Conservation (phyloP, 2,329 filamentous ascomycete species). For the Orbilia javanica region DNA sequence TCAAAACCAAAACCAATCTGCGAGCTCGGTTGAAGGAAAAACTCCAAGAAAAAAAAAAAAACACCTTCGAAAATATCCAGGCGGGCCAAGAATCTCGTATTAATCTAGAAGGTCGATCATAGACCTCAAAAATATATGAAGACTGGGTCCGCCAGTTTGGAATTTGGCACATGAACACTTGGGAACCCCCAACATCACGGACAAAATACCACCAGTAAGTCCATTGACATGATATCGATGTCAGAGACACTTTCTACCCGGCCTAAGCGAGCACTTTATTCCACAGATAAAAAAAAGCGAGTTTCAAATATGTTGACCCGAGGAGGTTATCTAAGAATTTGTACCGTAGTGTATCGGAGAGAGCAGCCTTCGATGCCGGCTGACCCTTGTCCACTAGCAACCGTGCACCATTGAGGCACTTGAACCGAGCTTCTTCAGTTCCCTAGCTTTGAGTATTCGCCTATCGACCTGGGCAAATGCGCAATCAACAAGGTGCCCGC, state of each 20-base stretch:
- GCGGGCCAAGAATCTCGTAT: constrained; percentile 12
- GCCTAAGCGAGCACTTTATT: constrained; percentile 57
- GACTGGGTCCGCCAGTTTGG: constrained; percentile 11
- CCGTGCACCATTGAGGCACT: constrained; percentile 38
- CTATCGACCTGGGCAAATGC: constrained; percentile 42
- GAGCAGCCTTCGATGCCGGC: constrained; percentile 56
- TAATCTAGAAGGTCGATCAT: constrained; percentile 27
- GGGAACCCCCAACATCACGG: constrained; percentile 5
- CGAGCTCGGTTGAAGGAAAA: constrained; percentile 36
- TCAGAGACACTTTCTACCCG: constrained; percentile 39
- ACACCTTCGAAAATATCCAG: constrained; percentile 8
- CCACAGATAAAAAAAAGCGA: constrained; percentile 51
- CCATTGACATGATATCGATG: constrained; percentile 28
- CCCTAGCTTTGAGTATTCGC: constrained; percentile 27
- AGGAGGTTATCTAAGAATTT: constrained; percentile 15
- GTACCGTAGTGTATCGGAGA: constrained; percentile 56
- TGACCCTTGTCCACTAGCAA: constrained; percentile 37
- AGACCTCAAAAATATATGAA: constrained; percentile 23
- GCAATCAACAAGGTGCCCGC: constrained; percentile 36
- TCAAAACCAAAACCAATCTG: constrained; percentile 34
- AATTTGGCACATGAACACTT: constrained; percentile 22
- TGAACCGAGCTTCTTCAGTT: constrained; percentile 41
- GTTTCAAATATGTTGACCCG: constrained; percentile 49
- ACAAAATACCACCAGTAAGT: neutral
- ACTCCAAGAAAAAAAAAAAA: neutral